A percentile compares a stretch with the other conserved stretches of the same genome.
phyloP scores from a whole-genome alignment of 192 early-diverging fungal genomes.

The Umbelopsis sp. region DNA sequence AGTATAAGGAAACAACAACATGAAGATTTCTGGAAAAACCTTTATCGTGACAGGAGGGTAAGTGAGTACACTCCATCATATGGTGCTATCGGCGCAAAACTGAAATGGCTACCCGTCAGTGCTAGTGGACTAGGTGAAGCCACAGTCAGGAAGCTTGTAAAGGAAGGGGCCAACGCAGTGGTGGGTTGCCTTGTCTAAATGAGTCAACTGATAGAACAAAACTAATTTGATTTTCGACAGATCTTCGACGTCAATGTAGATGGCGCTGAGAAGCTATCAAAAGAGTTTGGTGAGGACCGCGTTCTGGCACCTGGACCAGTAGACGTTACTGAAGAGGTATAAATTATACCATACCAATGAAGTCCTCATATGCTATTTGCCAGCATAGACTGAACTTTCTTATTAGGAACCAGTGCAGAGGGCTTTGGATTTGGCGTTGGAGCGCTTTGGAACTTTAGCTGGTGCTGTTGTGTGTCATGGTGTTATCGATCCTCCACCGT shows the following conservation, averaged over 20 bases:
- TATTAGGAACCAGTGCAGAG: too few species aligned
- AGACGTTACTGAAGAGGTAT: constrained; percentile 30
- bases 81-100: not conserved
- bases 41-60: constrained; percentile 33
- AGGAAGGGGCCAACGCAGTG: constrained; percentile 13
- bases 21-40: constrained; percentile 9
- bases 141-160: constrained; percentile 6
- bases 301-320: constrained; percentile 18
- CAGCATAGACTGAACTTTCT: too few species aligned
- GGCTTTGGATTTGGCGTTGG: too few species aligned
- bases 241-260: constrained; percentile 28
- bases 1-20: not conserved
- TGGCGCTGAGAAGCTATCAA: not conserved
- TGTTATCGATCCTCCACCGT: too few species aligned
- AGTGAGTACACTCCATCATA: not conserved
- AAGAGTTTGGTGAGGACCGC: not conserved
- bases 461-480: too few species aligned
- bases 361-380: too few species aligned
- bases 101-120: not conserved
- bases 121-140: constrained; percentile 31
- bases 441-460: not conserved
- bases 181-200: not conserved
- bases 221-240: not conserved
- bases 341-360: too few species aligned
- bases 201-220: not conserved